These are phyloP conservation scores for Candida taoyuanica DNA, from an alignment of 805 yeast genomes.

Conservation along the genomic window DNA sequence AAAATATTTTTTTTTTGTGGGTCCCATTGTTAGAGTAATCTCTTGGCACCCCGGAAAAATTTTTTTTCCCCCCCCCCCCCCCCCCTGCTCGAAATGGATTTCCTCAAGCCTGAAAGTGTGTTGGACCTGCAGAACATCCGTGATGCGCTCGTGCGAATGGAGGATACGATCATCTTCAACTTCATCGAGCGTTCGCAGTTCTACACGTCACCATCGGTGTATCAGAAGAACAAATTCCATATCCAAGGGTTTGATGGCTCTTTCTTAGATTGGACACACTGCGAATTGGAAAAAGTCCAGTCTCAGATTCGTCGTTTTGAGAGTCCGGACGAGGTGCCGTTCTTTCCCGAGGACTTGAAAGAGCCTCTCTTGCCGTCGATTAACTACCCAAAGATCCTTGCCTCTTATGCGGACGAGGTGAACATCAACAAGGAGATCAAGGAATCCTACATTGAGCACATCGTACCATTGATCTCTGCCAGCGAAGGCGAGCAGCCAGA, in stretches of 20 bases:
- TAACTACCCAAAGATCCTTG: slow-evolving; percentile 74
- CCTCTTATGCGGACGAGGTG: slow-evolving; percentile 67
- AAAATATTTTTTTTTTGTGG: too few relatives aligned
- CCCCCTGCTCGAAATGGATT: slow-evolving; percentile 76
- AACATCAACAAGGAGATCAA: slow-evolving; percentile 71
- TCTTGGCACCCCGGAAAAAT: too few relatives aligned
- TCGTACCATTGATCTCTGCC: slow-evolving; percentile 71
- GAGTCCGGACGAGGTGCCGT: slow-evolving; percentile 92
- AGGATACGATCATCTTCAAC: slow-evolving; percentile 90
- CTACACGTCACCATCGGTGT: slow-evolving; percentile 68
- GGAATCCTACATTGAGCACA: slow-evolving; percentile 60
- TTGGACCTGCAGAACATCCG: slow-evolving; percentile 79
- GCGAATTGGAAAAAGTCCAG: slow-evolving; percentile 69
- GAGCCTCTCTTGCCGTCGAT: slow-evolving; percentile 75
- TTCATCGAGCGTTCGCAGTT: slow-evolving; percentile 93
- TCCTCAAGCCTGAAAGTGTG: slow-evolving; percentile 76
- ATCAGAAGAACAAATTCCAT: slow-evolving; percentile 49
- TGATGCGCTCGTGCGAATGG: slow-evolving; percentile 84
- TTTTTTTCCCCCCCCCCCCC: too few relatives aligned
- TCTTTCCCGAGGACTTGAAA: slow-evolving; percentile 64
- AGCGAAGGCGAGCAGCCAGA: slow-evolving; percentile 71
- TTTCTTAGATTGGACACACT: slow-evolving; percentile 80
- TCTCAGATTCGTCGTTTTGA: slow-evolving; percentile 85
- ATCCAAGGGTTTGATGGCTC: slow-evolving; percentile 73
- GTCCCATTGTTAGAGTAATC: too few relatives aligned